Percentiles rank a stretch among this genome's conserved stretches.
Evolutionary conservation across 208 protist species (phyloP).

Genomic region (Crithidia brevicula): DNA sequence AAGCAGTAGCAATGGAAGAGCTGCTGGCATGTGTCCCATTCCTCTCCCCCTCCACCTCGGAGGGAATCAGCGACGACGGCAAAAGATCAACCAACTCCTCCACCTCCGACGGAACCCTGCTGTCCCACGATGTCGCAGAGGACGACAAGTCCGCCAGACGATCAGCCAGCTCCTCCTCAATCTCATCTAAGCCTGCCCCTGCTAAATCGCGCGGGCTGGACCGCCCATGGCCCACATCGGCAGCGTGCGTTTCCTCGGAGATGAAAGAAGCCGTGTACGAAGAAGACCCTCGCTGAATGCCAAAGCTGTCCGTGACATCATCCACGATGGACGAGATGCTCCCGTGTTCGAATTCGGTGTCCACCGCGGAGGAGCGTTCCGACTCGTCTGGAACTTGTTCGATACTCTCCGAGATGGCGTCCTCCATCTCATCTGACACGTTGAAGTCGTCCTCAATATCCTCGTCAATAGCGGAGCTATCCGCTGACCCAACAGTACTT

Average conservation of each 20-base stretch:
- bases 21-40: not conserved
- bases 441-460: conserved; percentile 50
- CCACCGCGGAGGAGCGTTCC: conserved; percentile 1
- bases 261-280: not conserved
- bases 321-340: not conserved
- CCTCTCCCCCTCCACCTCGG: conserved; percentile 14
- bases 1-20: not conserved
- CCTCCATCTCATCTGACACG: conserved; percentile 15
- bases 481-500: not conserved
- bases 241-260: not conserved
- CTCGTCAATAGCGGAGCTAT: conserved; percentile 30
- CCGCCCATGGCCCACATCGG: not conserved
- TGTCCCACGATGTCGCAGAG: not conserved
- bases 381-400: conserved; percentile 25
- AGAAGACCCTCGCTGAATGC: not conserved
- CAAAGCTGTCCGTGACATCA: not conserved
- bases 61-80: conserved; percentile 30
- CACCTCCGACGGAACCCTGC: conserved; percentile 27
- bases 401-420: conserved; percentile 30
- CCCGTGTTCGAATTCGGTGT: not conserved
- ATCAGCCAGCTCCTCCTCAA: conserved; percentile 31
- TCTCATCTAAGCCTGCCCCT: conserved; percentile 21
- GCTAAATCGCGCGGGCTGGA: not conserved
- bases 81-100: conserved; percentile 31
- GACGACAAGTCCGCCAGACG: conserved; percentile 28